Evolutionary conservation across 2,329 filamentous ascomycete genomes (phyloP), one percentile per base, ranked within the genome.

Genomic region (Beauveria australis): DNA sequence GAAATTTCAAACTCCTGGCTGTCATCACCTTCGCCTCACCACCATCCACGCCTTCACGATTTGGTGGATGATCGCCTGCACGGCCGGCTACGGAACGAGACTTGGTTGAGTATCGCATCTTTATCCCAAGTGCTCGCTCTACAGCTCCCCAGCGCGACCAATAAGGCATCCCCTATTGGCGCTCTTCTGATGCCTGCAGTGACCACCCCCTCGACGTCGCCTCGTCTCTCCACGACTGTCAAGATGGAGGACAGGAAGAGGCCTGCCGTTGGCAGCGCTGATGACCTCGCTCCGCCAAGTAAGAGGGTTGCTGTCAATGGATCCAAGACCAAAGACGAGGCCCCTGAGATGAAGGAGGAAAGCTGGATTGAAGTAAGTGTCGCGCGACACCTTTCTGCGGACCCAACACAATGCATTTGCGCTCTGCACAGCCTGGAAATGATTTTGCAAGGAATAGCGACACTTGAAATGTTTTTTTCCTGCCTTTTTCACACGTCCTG

Each of bases 241-340:
- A 96, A 94, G 85, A 99, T 97, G 93, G 94, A 99, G 84, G 94
- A 97, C 81, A 91, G 94, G 85, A 99, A 99, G 85, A 87, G 94
- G 85, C 89, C 92, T 72, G 90, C 92, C 72, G 83, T 89, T 68
- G 83, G 85, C 76, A 89, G 88, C 72, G 79, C 85, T 70, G 90
- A 94, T 74, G 91, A 97, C 68, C 80, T 90, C 71, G 89, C 89
- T 66, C 93, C 93, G 66, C 92, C 93, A 24, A 89, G 87, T 72
- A 99, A 97, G 82, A 89, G 92, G 76, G 89, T 96, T 75, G 90
- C 91, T 60, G 83, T 93, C 66, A 97, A 96, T 80, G 92, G 92
- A 65, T 81, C 77, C 69, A 83, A 82, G 67, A 72, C 75, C 66
- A 80, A 81, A 64, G 82, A 84, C 62, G 81, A 85, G 62, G 74